Evolutionary conservation across 1,284 basidiomycete species (phyloP).

Genomic region (Pisolithus thermaeus): DNA sequence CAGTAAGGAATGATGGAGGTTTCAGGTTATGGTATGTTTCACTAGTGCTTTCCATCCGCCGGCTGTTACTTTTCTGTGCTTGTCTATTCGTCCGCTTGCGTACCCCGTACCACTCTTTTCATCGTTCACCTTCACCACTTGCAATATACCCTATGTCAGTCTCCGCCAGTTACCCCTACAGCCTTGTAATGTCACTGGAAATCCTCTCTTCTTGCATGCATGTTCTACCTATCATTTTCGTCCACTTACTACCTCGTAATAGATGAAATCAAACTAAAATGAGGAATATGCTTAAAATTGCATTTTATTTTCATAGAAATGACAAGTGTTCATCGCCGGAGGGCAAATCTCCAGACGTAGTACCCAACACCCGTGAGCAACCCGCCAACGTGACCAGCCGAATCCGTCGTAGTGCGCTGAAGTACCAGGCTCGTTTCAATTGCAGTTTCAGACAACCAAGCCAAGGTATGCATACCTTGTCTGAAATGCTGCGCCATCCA

Average conservation of each 20-base stretch:
- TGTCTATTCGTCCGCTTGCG: not conserved
- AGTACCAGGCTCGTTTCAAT: constrained; percentile 2
- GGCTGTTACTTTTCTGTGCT: not conserved
- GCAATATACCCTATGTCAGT: no score
- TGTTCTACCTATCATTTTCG: no score
- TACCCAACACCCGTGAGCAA: constrained; percentile 65
- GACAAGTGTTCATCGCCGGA: constrained; percentile 18
- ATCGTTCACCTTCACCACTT: no score
- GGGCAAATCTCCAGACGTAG: constrained; percentile 36
- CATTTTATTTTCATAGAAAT: not conserved
- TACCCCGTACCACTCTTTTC: no score
- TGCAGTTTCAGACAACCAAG: constrained; percentile 1
- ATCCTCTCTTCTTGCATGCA: no score
- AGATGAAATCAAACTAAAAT: not conserved
- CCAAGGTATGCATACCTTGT: constrained; percentile 36
- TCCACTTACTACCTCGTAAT: not conserved
- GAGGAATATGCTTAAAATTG: not conserved
- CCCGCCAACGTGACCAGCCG: constrained; percentile 78
- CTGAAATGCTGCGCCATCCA: constrained; percentile 40
- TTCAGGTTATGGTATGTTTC: not conserved
- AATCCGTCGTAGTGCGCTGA: constrained; percentile 53
- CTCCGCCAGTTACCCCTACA: no score
- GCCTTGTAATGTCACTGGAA: no score
- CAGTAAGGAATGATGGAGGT: constrained; percentile 6
- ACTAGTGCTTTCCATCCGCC: not conserved